Conservation (phyloP, 108 stramenopile species). For the Nannochloropsis gaditana region DNA sequence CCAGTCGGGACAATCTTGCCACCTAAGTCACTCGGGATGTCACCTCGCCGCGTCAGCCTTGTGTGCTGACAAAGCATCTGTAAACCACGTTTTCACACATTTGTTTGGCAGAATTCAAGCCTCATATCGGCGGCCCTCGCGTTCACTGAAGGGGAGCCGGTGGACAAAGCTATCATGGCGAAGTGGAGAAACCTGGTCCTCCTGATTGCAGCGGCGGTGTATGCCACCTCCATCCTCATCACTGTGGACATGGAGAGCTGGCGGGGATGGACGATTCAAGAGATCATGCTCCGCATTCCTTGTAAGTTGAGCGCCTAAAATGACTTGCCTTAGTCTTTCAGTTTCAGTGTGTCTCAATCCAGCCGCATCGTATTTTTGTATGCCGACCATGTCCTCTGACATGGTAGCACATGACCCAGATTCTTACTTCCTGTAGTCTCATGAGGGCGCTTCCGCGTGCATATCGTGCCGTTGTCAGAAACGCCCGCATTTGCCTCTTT, state of each 20-base stretch:
- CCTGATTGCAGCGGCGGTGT: not conserved
- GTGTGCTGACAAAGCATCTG: no score
- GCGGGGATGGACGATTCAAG: conserved; percentile 49
- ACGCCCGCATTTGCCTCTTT: not conserved
- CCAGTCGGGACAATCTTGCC: no score
- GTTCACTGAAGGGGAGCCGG: not conserved
- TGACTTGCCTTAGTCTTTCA: not conserved
- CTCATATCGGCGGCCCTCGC: not conserved
- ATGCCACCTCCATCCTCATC: conserved; percentile 18
- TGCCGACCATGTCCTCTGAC: not conserved
- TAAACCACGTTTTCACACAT: no score
- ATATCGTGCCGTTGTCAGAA: not conserved
- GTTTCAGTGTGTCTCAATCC: not conserved
- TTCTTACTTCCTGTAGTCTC: no score
- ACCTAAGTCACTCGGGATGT: no score
- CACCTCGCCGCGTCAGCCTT: no score
- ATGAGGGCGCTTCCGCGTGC: not conserved
- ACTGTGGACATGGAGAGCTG: conserved; percentile 42
- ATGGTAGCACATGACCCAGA: no score
- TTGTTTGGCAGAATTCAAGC: not conserved
- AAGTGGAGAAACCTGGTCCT: not conserved
- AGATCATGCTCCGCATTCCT: conserved; percentile 31
- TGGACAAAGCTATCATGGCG: not conserved
- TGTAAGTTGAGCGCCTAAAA: conserved; percentile 20
- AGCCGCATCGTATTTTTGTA: not conserved